Percentiles rank a stretch among this genome's conserved stretches.
Conservation (phyloP, 345 rosid genomes). For the Eucalyptus melliodora region DNA sequence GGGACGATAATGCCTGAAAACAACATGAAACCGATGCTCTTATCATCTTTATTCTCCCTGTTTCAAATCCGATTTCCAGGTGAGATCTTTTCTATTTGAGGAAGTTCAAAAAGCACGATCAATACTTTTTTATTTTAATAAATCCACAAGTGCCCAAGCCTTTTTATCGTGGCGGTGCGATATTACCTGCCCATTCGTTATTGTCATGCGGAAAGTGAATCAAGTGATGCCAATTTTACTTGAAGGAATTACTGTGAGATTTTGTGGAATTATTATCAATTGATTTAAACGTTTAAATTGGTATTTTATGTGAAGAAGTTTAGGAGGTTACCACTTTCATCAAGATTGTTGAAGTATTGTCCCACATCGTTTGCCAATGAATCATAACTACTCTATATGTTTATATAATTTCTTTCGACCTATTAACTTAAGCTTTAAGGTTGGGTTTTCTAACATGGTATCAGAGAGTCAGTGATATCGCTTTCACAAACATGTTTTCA, state of each 20-base stretch:
- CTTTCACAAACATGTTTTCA: too few relatives aligned
- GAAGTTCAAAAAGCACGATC: neutral
- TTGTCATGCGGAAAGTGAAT: neutral
- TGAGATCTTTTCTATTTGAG: neutral
- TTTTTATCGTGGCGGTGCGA: neutral
- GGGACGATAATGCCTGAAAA: neutral
- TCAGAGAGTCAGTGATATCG: fast-evolving
- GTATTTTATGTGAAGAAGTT: neutral
- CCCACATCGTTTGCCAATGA: neutral
- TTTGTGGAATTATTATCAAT: neutral
- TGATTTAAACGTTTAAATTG: neutral
- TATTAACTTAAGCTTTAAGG: too few relatives aligned
- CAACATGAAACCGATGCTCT: neutral
- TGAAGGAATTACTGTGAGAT: neutral
- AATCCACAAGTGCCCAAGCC: neutral
- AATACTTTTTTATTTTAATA: neutral
- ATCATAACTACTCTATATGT: neutral
- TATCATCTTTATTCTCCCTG: neutral
- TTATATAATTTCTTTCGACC: too few relatives aligned
- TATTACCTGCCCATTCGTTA: neutral
- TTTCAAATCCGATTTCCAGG: neutral
- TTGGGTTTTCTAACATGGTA: too few relatives aligned
- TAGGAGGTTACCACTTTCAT: neutral
- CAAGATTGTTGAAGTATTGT: too few relatives aligned
- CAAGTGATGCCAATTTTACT: neutral